Base-by-base conservation (phyloP, 805 yeast genomes). In the Metschnikowia baotianmanensis region DNA sequence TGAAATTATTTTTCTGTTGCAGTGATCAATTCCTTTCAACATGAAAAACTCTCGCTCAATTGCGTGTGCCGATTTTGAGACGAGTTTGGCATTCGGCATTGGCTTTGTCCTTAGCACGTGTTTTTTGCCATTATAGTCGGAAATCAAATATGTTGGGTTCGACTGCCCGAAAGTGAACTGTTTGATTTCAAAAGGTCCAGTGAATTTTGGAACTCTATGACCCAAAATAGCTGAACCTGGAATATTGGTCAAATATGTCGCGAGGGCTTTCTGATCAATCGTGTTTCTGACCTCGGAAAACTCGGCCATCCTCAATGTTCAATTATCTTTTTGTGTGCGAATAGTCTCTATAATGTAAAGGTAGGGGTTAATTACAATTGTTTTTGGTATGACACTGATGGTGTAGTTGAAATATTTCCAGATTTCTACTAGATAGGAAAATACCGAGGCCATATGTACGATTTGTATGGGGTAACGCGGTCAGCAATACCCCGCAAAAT, bases 91-190 rank as follows among this genome's bases (percentile, higher is more conserved):
- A 47, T 74, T 76, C 2, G 74, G 57, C 6, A 72, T 66, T 0
- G 86, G 86, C 52, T 80, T 80, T 47, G 79, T 65, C 41, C 86
- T 62, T 36, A 80, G 63, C 3, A 79, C 84, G 39, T 67, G 71
- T 29, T 65, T 59, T 21, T 54, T 59, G 6, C 48, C 53, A 1
- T 67, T 67, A 2, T 64, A 53, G 46, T 77, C 81, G 2, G 54
- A 58, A 19, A 78, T 40, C 21, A 75, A 67, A 52, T 78, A 80
- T 1, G 83, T 78, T 10, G 85, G 86, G 52, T 80, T 80, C 1
- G 81, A 74, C 55, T 80, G 86, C 12, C 86, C 86, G 55, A 74
- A 77, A 20, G 69, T 69, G 60, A 80, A 80, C 57, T 80, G 86
- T 44, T 69, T 61, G 31, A 77, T 54, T 0, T 46, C 48, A 11